Evolutionary conservation across 352 stramenopile species (phyloP), one percentile per base, ranked within the genome.

Genomic region (Pythium volutum): DNA sequence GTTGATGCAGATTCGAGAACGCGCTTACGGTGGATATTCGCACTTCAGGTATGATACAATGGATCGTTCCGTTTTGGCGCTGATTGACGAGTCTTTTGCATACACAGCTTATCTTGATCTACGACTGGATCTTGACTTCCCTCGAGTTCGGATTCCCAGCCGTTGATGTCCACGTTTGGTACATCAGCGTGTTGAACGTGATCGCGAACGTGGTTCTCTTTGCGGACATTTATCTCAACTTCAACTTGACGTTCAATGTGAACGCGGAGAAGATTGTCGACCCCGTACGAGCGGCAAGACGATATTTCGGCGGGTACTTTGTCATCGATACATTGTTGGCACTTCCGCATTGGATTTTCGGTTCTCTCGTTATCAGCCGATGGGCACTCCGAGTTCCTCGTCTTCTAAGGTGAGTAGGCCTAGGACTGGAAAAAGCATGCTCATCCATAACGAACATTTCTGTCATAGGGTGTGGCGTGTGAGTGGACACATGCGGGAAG

Each of bases 191-290:
- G 3, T 2, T 74, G 0, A 82, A 87, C 43, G 36, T 45, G 0
- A 6, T 87, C 12, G 71, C 68, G 7, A 73, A 75, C 39, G 5
- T 73, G 12, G 42, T 70, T 1, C 45, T 88, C 5, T 64, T 65
- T 10, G 56, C 67, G 11, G 78, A 88, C 26, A 55, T 89, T 5
- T 64, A 85, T n/a, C 25, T 87, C 6, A 89, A 87, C 52, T 74
- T 87, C 25, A 84, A 77, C 14, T 60, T 88, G 0, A 84, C 77
- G 6, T 89, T 81, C 57, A 71, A 60, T 5, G 45, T 69, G 9
- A 62, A 88, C 34, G 66, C 75, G 1, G 80, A 89, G 42, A 87
- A 80, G 33, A 88, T 88, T 26, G 63, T 75, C 34, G 64, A 84
- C 18, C 59, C 80, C 3, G 60, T 53, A 9, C 59, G 66, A 43